phyloP scores from a whole-genome alignment of 768 basidiomycete species.

The Termitomyces sp. region DNA sequence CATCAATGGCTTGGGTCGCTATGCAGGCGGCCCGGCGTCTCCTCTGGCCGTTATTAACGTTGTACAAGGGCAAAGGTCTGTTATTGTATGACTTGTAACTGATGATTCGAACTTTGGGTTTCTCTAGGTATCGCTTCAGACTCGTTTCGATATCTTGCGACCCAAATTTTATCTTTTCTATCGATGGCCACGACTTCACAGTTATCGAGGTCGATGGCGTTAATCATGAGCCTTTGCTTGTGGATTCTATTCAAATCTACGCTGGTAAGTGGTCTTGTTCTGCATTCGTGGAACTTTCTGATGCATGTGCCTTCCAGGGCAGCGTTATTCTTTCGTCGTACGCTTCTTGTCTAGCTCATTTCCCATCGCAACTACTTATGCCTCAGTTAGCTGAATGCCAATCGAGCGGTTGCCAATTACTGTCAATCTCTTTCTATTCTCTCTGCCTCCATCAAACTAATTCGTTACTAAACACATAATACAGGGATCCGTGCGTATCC shows the following conservation, averaged over 20 bases:
- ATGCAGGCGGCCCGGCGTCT: slow-evolving; percentile 24
- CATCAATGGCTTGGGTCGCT: slow-evolving; percentile 43
- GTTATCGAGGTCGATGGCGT: slow-evolving; percentile 38
- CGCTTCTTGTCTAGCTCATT: neutral
- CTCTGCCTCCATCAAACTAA: neutral
- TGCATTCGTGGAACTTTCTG: neutral
- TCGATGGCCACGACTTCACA: slow-evolving; percentile 28
- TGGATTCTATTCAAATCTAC: slow-evolving; percentile 35
- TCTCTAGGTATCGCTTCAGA: slow-evolving; percentile 40
- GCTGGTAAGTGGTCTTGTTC: slow-evolving; percentile 28
- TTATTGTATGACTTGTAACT: too few relatives aligned
- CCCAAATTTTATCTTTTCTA: slow-evolving; percentile 30
- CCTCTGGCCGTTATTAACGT: slow-evolving; percentile 35
- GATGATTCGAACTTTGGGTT: neutral
- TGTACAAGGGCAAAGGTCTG: slow-evolving; percentile 21
- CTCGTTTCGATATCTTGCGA: slow-evolving; percentile 42
- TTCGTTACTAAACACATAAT: neutral
- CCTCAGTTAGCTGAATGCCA: slow-evolving; percentile 16
- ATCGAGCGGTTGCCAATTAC: slow-evolving; percentile 41
- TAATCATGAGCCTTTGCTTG: slow-evolving; percentile 19
- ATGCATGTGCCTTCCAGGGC: neutral
- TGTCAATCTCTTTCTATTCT: slow-evolving; percentile 11
- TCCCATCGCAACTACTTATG: neutral
- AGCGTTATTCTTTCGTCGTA: neutral
- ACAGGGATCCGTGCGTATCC: slow-evolving; percentile 38